Evolutionary conservation across 78 protist genomes (phyloP), one percentile per base, ranked within the genome.

Genomic region (Dictyostelium purpureum): DNA sequence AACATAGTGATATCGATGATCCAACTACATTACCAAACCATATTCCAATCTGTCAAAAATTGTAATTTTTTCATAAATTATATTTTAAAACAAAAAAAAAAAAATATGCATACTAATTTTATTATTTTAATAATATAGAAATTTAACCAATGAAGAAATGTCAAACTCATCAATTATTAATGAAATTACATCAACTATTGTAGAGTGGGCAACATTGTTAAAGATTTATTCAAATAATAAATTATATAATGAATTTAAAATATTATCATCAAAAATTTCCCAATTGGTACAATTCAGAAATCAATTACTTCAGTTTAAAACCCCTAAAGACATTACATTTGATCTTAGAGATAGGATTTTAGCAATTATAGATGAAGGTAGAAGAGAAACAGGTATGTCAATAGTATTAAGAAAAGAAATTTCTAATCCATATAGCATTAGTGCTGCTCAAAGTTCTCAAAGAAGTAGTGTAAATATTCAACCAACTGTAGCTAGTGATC

Each of bases 161-260:
- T 71, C 67, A 21, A 85, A 85, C 61, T 85, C 79, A 42, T 33
- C 92, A 33, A 28, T 85, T 35, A 42, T 85, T 12, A 85, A 85
- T 85, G 92, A 85, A 47, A 73, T 85, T 33, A 85, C 92, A 33
- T 38, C 63, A 28, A 85, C 92, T n/a, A 73, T 85, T 31, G 92
- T 85, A 2, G 92, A 85, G 47, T 85, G 92, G 92, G 92, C 92
- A 61, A 85, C 82, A 28, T 45, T 85, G n/a, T 73, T 85, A 43
- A 85, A 85, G 47, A 85, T 73, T 71, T 85, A 56, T 31, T 85
- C 92, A 56, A 63, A 75, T 31, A 75, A 76, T 77, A 85, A 85
- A 47, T 82, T 59, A 33, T 61, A 85, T 33, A 85, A 73, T 73
- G 92, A 85, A 42, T 85, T 85, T 43, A 85, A 85, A n/a, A 11